Percentiles rank a stretch among this genome's conserved stretches.
phyloP scores from a whole-genome alignment of 352 stramenopile species.

The Globisporangium radiosum region DNA sequence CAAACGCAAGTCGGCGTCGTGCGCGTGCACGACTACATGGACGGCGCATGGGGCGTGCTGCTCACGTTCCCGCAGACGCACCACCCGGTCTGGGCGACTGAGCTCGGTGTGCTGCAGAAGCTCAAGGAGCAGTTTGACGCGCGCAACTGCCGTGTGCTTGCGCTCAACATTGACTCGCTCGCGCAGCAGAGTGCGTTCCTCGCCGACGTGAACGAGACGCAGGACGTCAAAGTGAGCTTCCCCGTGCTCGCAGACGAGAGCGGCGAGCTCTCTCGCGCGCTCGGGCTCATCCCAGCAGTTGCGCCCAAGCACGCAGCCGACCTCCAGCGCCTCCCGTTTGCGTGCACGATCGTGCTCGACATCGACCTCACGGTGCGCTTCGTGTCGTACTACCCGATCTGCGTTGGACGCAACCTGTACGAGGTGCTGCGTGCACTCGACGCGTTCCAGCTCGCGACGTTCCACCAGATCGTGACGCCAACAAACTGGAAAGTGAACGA shows the following conservation, averaged over 20 bases:
- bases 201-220: conserved; percentile 71
- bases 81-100: conserved; percentile 72
- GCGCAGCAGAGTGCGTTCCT: conserved; percentile 49
- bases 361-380: conserved; percentile 66
- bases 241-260: conserved; percentile 61
- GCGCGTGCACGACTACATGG: conserved; percentile 65
- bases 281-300: conserved; percentile 39
- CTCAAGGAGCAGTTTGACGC: conserved; percentile 72
- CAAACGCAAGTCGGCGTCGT: conserved; percentile 68
- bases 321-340: conserved; percentile 50
- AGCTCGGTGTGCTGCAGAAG: conserved; percentile 77
- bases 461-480: conserved; percentile 71
- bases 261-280: conserved; percentile 48
- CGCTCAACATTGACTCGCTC: conserved; percentile 34
- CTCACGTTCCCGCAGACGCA: conserved; percentile 64
- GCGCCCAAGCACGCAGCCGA: conserved; percentile 47
- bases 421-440: conserved; percentile 68
- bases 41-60: conserved; percentile 61
- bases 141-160: conserved; percentile 63
- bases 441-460: conserved; percentile 62
- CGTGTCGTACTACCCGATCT: conserved; percentile 56
- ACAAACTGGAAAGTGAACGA: conserved; percentile 86
- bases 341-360: conserved; percentile 61
- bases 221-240: conserved; percentile 73
- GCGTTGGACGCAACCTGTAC: conserved; percentile 76